Conservation (phyloP, 1,284 basidiomycete species). For the Rhodofomes roseus region DNA sequence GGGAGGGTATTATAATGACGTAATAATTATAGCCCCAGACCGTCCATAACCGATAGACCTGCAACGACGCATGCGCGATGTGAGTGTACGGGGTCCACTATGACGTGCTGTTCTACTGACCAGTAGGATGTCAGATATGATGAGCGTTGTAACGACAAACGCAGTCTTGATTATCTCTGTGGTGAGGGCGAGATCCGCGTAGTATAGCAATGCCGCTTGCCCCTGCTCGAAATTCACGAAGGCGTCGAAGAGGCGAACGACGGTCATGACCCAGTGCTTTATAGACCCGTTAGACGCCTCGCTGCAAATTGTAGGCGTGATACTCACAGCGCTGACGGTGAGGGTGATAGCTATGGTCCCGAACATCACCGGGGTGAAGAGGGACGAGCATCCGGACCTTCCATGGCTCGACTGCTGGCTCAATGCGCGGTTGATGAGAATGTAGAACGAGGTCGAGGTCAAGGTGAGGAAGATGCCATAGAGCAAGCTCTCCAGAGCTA, state of each 20-base stretch:
- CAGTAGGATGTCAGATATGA: background rate
- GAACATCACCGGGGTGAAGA: background rate
- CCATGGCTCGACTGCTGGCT: background rate
- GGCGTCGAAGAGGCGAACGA: background rate
- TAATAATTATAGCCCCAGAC: background rate
- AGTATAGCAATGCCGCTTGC: background rate
- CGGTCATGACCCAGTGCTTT: slow-evolving; percentile 1
- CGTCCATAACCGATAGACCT: background rate
- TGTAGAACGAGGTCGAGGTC: background rate
- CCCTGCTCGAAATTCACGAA: background rate
- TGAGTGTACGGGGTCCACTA: background rate
- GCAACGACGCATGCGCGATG: background rate
- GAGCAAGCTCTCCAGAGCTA: slow-evolving; percentile 1
- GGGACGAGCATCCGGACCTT: background rate
- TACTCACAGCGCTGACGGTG: background rate
- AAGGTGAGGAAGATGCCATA: slow-evolving; percentile 3
- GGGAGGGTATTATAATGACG: background rate
- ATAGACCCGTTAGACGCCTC: background rate
- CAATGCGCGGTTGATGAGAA: background rate
- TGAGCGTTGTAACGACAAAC: background rate
- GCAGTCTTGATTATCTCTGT: background rate
- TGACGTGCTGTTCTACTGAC: background rate
- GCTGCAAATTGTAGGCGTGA: background rate
- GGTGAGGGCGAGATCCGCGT: background rate
- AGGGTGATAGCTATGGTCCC: background rate